Conservation (phyloP, 1,284 basidiomycete species). For the Tetrapyrgos nigripes region DNA sequence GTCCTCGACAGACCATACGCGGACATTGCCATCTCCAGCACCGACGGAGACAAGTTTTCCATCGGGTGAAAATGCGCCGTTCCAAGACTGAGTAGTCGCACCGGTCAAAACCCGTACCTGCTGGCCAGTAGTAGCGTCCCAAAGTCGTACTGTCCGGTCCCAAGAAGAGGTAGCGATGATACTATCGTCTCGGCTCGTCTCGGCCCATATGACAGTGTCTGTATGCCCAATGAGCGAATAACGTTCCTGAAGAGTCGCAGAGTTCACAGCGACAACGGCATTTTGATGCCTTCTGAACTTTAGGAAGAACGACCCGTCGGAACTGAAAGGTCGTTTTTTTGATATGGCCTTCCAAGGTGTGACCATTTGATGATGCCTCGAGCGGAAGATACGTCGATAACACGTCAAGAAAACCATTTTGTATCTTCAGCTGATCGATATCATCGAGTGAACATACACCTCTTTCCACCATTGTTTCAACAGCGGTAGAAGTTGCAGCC, state of each 20-base stretch:
- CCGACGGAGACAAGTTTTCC: conserved; percentile 15
- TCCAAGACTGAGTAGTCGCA: not conserved
- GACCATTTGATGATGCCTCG: not conserved
- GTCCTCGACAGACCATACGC: conserved; percentile 14
- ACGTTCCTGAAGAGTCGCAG: conserved; percentile 2
- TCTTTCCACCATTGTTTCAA: not conserved
- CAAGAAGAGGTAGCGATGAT: conserved; percentile 14
- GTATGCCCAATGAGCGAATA: conserved; percentile 10
- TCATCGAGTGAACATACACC: not conserved
- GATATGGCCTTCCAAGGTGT: not conserved
- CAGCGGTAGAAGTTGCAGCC: not conserved
- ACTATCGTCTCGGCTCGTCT: conserved; percentile 14
- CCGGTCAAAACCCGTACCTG: not conserved
- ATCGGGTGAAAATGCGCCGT: conserved; percentile 2
- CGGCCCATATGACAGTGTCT: conserved; percentile 14
- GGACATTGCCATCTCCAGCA: conserved; percentile 8
- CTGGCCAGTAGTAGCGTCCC: conserved; percentile 13
- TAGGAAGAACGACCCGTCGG: conserved; percentile 9
- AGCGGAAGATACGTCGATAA: not conserved
- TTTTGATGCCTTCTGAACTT: not conserved
- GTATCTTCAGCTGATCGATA: not conserved
- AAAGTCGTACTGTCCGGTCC: conserved; percentile 18
- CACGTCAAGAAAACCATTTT: not conserved
- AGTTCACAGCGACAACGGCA: conserved; percentile 8
- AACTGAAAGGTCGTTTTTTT: conserved; percentile 11